Evolutionary conservation across 176 grass and related monocot genomes (phyloP).

Genomic region (Paspalum notatum): DNA sequence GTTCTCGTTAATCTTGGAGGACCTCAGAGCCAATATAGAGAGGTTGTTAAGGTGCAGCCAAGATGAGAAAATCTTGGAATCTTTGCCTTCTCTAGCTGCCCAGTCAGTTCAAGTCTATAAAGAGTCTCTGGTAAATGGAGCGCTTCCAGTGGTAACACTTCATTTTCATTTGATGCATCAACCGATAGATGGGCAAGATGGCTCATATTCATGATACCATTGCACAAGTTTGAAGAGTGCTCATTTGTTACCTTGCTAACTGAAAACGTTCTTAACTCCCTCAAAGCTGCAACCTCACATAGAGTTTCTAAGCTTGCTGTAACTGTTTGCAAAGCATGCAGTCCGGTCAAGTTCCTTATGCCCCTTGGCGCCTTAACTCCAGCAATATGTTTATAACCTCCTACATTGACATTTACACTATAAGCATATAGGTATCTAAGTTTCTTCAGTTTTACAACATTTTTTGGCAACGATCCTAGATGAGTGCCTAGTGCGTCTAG

Average conservation of each 20-base stretch:
- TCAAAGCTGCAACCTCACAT: not conserved
- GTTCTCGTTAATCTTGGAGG: conserved; percentile 35
- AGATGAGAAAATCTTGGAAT: conserved; percentile 10
- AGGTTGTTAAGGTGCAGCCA: not conserved
- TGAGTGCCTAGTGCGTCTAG: not conserved
- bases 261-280: conserved; percentile 26
- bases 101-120: not conserved
- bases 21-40: not conserved
- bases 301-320: conserved; percentile 3
- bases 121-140: not conserved
- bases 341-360: conserved; percentile 15
- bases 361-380: conserved; percentile 21
- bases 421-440: conserved; percentile 34
- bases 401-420: rapidly evolving
- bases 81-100: conserved; percentile 24
- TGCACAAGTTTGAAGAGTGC: not conserved
- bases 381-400: too few relatives aligned
- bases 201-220: conserved; percentile 9
- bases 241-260: not conserved
- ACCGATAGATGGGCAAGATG: conserved; percentile 2
- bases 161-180: not conserved
- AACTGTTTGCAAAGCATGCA: conserved; percentile 26
- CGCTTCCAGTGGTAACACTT: conserved; percentile 12
- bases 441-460: conserved; percentile 18
- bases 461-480: conserved; percentile 16